phyloP scores from a whole-genome alignment of 2,329 filamentous ascomycete genomes.

The Fusarium hostae region DNA sequence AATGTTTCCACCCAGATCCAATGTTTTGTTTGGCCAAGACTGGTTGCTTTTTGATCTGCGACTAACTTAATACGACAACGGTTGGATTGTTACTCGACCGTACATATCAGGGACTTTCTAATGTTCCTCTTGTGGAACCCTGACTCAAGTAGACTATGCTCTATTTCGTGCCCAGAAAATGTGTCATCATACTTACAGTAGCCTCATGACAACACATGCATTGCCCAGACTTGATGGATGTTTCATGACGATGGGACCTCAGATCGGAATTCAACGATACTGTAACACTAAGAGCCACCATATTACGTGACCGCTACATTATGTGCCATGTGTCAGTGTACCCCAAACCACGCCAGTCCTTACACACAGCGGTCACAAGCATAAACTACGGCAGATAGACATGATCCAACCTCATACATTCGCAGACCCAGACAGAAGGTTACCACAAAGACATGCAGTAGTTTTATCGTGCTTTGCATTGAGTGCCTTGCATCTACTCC shows the following conservation, averaged over 20 bases:
- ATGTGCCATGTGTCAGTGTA: constrained; percentile 13
- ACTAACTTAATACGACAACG: constrained; percentile 14
- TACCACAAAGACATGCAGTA: constrained; percentile 12
- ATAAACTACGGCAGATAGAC: constrained; percentile 16
- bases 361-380: constrained; percentile 16
- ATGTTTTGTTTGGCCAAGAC: constrained; percentile 20
- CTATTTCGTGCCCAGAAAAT: constrained; percentile 23
- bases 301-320: constrained; percentile 17
- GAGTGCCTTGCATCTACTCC: constrained; percentile 47
- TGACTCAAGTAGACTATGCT: constrained; percentile 7
- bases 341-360: constrained; percentile 5
- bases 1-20: constrained; percentile 27
- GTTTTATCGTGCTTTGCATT: constrained; percentile 45
- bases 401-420: constrained; percentile 8
- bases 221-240: constrained; percentile 26
- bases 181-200: constrained; percentile 34
- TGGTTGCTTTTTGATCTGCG: constrained; percentile 2
- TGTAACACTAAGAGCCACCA: constrained; percentile 9
- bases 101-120: constrained; percentile 10
- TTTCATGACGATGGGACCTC: constrained; percentile 35
- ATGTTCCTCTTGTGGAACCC: constrained; percentile 28
- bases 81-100: constrained; percentile 1
- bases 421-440: background rate
- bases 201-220: constrained; percentile 36
- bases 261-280: constrained; percentile 12